Conservation (phyloP, 176 grass and related monocot genomes). For the Carex myosuroides region DNA sequence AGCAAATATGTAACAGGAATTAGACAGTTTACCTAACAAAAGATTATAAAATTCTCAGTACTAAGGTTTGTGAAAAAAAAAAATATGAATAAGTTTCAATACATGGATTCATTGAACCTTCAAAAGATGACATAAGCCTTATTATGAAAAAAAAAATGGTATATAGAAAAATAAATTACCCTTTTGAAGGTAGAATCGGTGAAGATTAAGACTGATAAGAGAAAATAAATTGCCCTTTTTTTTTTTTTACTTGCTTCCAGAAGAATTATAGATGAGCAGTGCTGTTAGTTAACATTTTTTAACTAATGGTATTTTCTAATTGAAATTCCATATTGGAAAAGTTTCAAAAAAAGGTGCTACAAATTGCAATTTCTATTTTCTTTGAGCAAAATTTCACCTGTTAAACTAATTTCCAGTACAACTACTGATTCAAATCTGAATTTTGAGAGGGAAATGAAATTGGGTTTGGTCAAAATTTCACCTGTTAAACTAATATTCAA, state of each 20-base stretch:
- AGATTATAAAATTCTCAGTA: neutral
- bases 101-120: neutral
- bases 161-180: neutral
- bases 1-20: constrained; percentile 1
- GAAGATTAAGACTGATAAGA: neutral
- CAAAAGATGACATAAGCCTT: neutral
- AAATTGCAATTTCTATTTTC: neutral
- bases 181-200: neutral
- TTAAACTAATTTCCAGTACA: no score
- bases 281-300: neutral
- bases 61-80: neutral
- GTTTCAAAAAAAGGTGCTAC: neutral
- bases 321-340: no score
- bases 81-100: no score
- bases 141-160: neutral
- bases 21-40: neutral
- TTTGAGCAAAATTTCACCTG: no score
- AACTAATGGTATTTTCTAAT: neutral
- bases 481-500: no score
- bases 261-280: neutral
- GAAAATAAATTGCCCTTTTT: neutral
- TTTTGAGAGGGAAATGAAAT: no score
- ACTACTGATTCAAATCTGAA: neutral
- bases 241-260: neutral
- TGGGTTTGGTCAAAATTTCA: no score